Percentiles rank a stretch among this genome's conserved stretches.
Conservation (phyloP, 768 basidiomycete species). For the Paxillus involutus region DNA sequence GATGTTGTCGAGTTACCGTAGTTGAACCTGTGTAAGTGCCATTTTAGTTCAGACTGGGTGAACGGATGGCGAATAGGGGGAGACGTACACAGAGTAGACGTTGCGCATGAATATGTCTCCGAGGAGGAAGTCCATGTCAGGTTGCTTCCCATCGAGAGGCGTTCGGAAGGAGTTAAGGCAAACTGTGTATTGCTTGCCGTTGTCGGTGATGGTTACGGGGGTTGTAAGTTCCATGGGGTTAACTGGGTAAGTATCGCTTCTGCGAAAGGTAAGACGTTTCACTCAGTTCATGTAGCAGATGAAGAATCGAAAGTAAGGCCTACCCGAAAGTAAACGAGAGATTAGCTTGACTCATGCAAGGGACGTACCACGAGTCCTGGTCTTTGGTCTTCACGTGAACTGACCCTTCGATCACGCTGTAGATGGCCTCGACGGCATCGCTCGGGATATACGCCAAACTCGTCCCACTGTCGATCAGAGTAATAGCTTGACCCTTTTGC, state of each 20-base stretch:
- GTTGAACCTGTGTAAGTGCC: slow-evolving; percentile 33
- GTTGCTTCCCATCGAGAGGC: slow-evolving; percentile 21
- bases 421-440: slow-evolving; percentile 37
- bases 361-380: slow-evolving; percentile 38
- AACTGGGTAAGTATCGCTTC: slow-evolving; percentile 36
- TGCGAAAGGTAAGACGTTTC: not conserved
- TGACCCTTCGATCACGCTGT: slow-evolving; percentile 36
- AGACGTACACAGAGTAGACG: slow-evolving; percentile 41
- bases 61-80: not conserved
- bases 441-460: slow-evolving; percentile 37
- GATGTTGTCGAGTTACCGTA: slow-evolving; percentile 34
- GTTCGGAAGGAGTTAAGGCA: slow-evolving; percentile 37
- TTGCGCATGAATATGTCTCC: slow-evolving; percentile 48
- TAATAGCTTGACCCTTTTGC: slow-evolving; percentile 31
- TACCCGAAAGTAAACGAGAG: slow-evolving; percentile 24
- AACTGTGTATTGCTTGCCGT: slow-evolving; percentile 36
- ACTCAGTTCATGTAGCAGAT: not conserved
- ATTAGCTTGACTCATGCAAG: slow-evolving; percentile 29
- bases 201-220: slow-evolving; percentile 22
- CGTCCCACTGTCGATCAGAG: slow-evolving; percentile 45
- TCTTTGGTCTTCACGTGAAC: slow-evolving; percentile 29
- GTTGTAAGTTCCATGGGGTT: slow-evolving; percentile 45
- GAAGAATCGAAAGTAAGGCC: not conserved
- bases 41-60: not conserved
- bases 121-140: slow-evolving; percentile 39